phyloP scores from a whole-genome alignment of 2,329 filamentous ascomycete species.

The Pseudodiploospora longispora region DNA sequence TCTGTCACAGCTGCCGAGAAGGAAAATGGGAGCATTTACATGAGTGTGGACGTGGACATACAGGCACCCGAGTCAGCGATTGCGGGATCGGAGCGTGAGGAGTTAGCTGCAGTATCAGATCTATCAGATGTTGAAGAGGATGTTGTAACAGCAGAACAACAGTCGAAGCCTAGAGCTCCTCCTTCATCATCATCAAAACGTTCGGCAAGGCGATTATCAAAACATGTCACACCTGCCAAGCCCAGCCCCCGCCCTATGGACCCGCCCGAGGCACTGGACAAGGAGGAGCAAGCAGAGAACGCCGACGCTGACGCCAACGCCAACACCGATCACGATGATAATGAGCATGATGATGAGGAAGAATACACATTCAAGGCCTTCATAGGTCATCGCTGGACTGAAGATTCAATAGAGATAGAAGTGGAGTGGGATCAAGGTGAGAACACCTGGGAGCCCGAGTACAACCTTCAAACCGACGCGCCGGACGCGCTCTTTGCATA shows the following conservation, averaged over 20 bases:
- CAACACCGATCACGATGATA: background rate
- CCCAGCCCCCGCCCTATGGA: no score
- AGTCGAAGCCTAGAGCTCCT: background rate
- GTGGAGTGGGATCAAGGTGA: slow-evolving; percentile 24
- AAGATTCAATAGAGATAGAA: slow-evolving; percentile 20
- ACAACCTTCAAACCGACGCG: slow-evolving; percentile 24
- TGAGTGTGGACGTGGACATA: no score
- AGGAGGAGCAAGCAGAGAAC: background rate
- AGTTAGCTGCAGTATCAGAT: no score
- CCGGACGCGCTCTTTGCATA: slow-evolving; percentile 22
- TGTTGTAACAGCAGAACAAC: no score
- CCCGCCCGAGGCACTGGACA: no score
- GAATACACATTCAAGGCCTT: slow-evolving; percentile 17
- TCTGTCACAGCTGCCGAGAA: no score
- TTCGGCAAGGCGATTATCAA: no score
- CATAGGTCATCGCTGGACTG: slow-evolving; percentile 20
- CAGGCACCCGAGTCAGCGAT: no score
- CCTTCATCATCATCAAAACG: background rate
- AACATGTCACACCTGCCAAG: no score
- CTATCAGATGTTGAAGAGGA: no score
- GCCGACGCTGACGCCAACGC: background rate
- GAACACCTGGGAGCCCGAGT: slow-evolving; percentile 27
- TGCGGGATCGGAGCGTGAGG: no score
- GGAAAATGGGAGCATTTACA: no score
- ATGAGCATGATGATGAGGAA: background rate